phyloP scores from a whole-genome alignment of 2,329 filamentous ascomycete genomes.

The Arthrobotrys conoides region DNA sequence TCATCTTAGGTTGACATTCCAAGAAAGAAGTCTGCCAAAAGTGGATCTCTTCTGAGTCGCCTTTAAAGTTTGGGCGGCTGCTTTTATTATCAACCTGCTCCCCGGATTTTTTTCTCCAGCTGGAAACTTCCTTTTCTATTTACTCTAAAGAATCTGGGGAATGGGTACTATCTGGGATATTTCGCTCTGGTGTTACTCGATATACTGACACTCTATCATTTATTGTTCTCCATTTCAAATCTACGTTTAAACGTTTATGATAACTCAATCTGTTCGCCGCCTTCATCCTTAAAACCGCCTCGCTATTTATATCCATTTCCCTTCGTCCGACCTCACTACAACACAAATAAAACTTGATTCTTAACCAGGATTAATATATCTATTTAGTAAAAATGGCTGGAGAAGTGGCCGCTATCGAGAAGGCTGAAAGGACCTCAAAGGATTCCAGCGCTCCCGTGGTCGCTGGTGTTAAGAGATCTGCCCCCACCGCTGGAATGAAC shows the following conservation, averaged over 20 bases:
- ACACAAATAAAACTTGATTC: slow-evolving; percentile 34
- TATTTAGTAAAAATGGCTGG: slow-evolving; percentile 35
- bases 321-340: slow-evolving; percentile 54
- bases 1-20: slow-evolving; percentile 53
- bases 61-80: slow-evolving; percentile 49
- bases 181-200: slow-evolving; percentile 59
- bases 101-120: slow-evolving; percentile 56
- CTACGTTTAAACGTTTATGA: slow-evolving; percentile 43
- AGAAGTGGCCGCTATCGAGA: slow-evolving; percentile 33
- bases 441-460: slow-evolving; percentile 21
- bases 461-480: slow-evolving; percentile 71
- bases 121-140: slow-evolving; percentile 50
- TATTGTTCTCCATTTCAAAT: not conserved
- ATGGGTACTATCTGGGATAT: slow-evolving; percentile 61
- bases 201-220: slow-evolving; percentile 47
- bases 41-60: slow-evolving; percentile 56
- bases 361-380: not conserved
- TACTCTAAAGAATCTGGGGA: slow-evolving; percentile 50
- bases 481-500: slow-evolving; percentile 72
- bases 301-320: slow-evolving; percentile 37
- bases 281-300: slow-evolving; percentile 1
- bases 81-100: slow-evolving; percentile 60
- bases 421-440: slow-evolving; percentile 18
- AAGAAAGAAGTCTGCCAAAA: slow-evolving; percentile 36
- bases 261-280: slow-evolving; percentile 18